Percentiles rank a stretch among this genome's conserved stretches.
These are phyloP conservation scores for Vachellia collinsii DNA, from an alignment of 306 rosid genomes.

Conservation along the genomic window DNA sequence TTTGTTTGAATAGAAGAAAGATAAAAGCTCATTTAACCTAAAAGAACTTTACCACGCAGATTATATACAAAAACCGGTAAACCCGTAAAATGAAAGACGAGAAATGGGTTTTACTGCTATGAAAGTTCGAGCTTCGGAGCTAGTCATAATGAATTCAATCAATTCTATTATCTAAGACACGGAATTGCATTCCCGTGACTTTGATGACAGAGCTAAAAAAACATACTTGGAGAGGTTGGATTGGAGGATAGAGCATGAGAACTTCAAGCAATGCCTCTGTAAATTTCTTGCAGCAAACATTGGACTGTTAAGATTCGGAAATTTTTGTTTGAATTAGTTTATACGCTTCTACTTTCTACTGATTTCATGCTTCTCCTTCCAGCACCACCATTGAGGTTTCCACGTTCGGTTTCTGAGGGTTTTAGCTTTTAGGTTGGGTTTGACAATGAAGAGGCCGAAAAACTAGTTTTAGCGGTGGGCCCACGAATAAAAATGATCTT, in stretches of 20 bases:
- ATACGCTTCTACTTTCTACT: not conserved
- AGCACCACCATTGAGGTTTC: slow-evolving; percentile 1
- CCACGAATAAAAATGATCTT: not conserved
- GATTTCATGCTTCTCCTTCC: slow-evolving; percentile 19
- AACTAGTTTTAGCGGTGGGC: not conserved
- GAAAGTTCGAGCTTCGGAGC: not conserved
- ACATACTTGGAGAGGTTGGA: slow-evolving; percentile 57
- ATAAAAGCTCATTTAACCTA: not conserved
- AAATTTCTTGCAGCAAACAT: slow-evolving; percentile 68
- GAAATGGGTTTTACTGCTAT: not conserved
- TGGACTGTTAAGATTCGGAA: slow-evolving; percentile 28
- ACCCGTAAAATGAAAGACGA: not conserved
- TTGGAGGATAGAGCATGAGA: slow-evolving; percentile 58
- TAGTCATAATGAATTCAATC: slow-evolving; percentile 9
- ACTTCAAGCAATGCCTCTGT: slow-evolving; percentile 58
- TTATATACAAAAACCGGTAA: not conserved
- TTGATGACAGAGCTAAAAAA: slow-evolving; percentile 18
- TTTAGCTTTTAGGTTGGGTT: slow-evolving; percentile 42
- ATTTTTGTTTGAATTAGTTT: not conserved
- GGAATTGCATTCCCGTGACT: not conserved
- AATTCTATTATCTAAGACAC: not conserved
- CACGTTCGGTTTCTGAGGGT: slow-evolving; percentile 40
- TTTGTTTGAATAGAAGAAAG: slow-evolving; percentile 4
- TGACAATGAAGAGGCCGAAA: not conserved
- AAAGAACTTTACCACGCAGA: not conserved